Evolutionary conservation across 805 yeast species (phyloP), one percentile per base, ranked within the genome.

Genomic region (Suhomyces sp.): DNA sequence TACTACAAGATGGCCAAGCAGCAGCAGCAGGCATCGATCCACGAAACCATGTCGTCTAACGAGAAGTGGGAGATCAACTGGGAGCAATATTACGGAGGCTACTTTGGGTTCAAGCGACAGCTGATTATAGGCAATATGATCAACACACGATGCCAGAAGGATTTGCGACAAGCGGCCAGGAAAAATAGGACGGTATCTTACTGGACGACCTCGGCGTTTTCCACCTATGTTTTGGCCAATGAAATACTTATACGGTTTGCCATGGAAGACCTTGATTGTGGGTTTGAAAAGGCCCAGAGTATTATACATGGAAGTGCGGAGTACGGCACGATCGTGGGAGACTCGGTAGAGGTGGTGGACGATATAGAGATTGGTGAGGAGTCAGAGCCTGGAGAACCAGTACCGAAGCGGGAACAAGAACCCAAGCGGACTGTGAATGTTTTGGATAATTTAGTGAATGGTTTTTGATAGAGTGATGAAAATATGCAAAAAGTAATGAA

Each of bases 201-300:
- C 71, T 86, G 90, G 89, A 81, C 87, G 2, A 58, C 72, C 1
- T 73, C 75, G 20, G 79, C 80, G 49, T 87, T 85, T 60, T 66
- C 78, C 2, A 73, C 79, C 15, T 83, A 81, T 58, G 84, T 86
- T 1, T 63, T 87, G 21, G 83, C 88, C 6, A 84, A 86, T 24
- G 92, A 86, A 57, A 63, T 86, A 5, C 73, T 84, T 3, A 66
- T 81, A 6, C 66, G 82, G 27, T 58, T 84, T 19, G 77, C 81
- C 6, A 72, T 75, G 61, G 75, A 77, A 3, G 86, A 84, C 54
- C 57, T 73, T 64, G 50, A 58, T 1, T 46, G 63, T 3, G 59
- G 65, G n/a, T 56, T 76, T 13, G 76, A 69, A 2, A 66, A 68
- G 20, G 86, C 85, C 0, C 79, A 78, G 53, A 70, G 69, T 12